phyloP scores from a whole-genome alignment of 2,329 filamentous ascomycete genomes.

The Drechslerella coelobrocha region DNA sequence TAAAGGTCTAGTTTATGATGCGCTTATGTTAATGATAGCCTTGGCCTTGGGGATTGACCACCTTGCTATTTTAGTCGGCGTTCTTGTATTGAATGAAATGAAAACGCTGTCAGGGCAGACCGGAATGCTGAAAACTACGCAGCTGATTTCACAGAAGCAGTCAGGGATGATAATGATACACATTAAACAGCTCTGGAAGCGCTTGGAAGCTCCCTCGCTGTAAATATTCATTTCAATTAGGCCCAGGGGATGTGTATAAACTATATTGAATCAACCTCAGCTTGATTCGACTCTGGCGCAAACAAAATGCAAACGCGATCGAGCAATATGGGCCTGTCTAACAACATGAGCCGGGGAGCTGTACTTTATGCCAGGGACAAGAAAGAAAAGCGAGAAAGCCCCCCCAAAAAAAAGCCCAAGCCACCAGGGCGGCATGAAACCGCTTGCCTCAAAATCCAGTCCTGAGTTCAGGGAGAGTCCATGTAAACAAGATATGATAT shows the following conservation, averaged over 20 bases:
- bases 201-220: neutral
- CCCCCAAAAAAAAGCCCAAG: too few species aligned
- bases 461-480: neutral
- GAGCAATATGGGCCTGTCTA: too few species aligned
- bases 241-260: neutral
- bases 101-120: slow-evolving; percentile 1
- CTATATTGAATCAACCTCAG: neutral
- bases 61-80: neutral
- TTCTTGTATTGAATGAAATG: slow-evolving; percentile 1
- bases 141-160: neutral
- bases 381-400: too few species aligned
- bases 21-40: too few species aligned
- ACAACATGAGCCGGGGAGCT: too few species aligned
- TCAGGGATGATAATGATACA: neutral
- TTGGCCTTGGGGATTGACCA: neutral
- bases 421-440: neutral
- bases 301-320: neutral
- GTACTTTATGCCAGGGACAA: neutral
- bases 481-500: too few species aligned
- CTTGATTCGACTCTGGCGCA: neutral
- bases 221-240: neutral
- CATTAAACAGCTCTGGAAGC: neutral
- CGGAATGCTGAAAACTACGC: neutral
- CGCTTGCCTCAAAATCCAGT: neutral
- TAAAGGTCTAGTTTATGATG: too few species aligned